Base-by-base conservation (phyloP, 2,329 filamentous ascomycete genomes). In the Cryoendolithus antarcticus region DNA sequence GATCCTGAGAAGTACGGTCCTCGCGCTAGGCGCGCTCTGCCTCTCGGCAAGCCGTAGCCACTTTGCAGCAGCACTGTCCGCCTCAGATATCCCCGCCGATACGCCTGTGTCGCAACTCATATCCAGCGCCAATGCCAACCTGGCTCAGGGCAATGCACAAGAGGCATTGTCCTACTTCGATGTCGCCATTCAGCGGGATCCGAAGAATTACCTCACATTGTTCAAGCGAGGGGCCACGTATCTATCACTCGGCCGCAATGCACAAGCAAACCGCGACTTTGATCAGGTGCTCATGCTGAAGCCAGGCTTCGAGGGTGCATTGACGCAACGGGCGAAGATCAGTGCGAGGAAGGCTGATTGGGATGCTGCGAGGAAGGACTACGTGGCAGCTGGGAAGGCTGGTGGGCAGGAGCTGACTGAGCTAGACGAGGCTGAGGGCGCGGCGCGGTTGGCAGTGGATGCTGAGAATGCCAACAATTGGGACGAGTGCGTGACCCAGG, bases 161-260 rank as follows among this genome's bases (percentile, higher is more conserved):
- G 86, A 95, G 57, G 91, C 91, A 13, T 75, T 98, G 37, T 71
- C 79, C 21, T 96, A 93, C 64, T 98, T 93, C 64, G 88, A 98
- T 60, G 83, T 82, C 36, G 93, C 91, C 49, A 79, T 96, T 50
- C 73, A 79, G 31, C 79, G 83, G 51, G 88, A 98, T 58, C 89
- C 91, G 1, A 73, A 73, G 51, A 93, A 96, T 66, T 98, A 98
- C 63, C 70, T 98, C 39, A 91, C 88, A 32, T 73, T 93, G 56
- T 98, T 95, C 69, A 89, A 93, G 63, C 86, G 91, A 45, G 93
- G 89, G 38, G 93, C 89, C 32, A 85, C 91, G 7, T 94, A 94
- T 58, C 77, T 98, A 19, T 95, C 89, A 1, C 72, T 96, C 4
- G 91, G 91, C 34, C 80, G 77, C 54, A 81, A 80, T 32, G 69